These are phyloP conservation scores for Pseudogymnoascus sp. DNA, from an alignment of 2,329 filamentous ascomycete genomes.

Conservation along the genomic window DNA sequence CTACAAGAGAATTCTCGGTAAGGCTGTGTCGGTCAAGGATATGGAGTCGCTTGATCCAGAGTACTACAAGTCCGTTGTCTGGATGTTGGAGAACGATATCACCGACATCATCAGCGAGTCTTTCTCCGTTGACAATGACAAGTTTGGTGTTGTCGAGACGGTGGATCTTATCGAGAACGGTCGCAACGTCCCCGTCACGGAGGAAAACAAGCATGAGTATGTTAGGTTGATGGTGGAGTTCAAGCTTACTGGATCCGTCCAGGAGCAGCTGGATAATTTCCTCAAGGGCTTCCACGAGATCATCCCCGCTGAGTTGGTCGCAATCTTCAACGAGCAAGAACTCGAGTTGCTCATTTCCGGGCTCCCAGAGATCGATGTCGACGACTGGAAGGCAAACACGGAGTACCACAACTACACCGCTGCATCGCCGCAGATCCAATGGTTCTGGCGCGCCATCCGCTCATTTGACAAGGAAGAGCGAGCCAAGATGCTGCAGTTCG, in stretches of 20 bases:
- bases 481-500: conserved; percentile 93
- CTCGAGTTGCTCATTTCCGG: conserved; percentile 93
- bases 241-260: conserved; percentile 81
- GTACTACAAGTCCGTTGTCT: conserved; percentile 96
- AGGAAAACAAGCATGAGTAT: conserved; percentile 98
- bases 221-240: conserved; percentile 91
- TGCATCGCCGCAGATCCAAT: conserved; percentile 92
- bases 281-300: conserved; percentile 95
- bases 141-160: conserved; percentile 80
- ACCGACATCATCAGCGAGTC: conserved; percentile 96
- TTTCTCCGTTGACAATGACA: conserved; percentile 88
- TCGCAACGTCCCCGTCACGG: conserved; percentile 84
- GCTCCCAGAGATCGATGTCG: conserved; percentile 91
- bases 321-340: conserved; percentile 98
- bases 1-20: conserved; percentile 94
- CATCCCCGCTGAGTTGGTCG: conserved; percentile 84
- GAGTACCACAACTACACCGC: conserved; percentile 97
- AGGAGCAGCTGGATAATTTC: conserved; percentile 91
- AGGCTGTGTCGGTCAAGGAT: conserved; percentile 92
- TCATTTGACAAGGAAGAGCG: conserved; percentile 99
- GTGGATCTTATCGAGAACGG: conserved; percentile 83
- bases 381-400: conserved; percentile 98
- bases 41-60: conserved; percentile 98
- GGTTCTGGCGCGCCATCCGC: conserved; percentile 97
- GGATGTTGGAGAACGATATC: conserved; percentile 98